These are phyloP conservation scores for Coemansia aciculifera DNA, from an alignment of 192 early-diverging fungal species.

Conservation along the genomic window DNA sequence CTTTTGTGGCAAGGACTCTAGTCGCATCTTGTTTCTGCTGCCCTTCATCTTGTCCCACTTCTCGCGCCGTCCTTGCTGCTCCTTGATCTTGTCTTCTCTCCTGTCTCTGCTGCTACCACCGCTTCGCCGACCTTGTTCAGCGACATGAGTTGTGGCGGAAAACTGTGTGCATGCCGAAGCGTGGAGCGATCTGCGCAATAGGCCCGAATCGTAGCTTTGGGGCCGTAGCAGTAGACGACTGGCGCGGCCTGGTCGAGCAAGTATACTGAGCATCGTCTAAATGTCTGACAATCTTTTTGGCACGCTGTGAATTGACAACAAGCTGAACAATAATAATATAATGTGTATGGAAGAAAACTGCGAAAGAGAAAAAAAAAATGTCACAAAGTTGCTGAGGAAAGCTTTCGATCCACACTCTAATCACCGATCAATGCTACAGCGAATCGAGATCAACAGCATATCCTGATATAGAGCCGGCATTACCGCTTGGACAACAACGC, in stretches of 20 bases:
- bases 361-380: too few relatives aligned
- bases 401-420: too few relatives aligned
- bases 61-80: conserved; percentile 17
- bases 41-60: conserved; percentile 23
- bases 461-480: too few relatives aligned
- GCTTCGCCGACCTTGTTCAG: neutral
- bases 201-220: neutral
- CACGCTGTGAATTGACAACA: neutral
- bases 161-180: neutral
- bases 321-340: neutral
- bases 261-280: neutral
- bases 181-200: neutral
- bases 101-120: neutral
- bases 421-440: too few relatives aligned
- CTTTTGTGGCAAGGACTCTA: conserved; percentile 17
- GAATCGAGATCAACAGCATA: too few relatives aligned
- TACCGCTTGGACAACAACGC: neutral
- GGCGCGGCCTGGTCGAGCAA: neutral
- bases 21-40: conserved; percentile 21
- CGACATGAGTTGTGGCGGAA: neutral
- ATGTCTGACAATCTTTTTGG: neutral
- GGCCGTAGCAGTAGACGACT: neutral
- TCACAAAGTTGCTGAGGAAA: too few relatives aligned
- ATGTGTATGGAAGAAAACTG: too few relatives aligned
- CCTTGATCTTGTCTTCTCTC: conserved; percentile 9